Conservation (phyloP, 805 yeast genomes). For the Cyberlindnera meyerae region DNA sequence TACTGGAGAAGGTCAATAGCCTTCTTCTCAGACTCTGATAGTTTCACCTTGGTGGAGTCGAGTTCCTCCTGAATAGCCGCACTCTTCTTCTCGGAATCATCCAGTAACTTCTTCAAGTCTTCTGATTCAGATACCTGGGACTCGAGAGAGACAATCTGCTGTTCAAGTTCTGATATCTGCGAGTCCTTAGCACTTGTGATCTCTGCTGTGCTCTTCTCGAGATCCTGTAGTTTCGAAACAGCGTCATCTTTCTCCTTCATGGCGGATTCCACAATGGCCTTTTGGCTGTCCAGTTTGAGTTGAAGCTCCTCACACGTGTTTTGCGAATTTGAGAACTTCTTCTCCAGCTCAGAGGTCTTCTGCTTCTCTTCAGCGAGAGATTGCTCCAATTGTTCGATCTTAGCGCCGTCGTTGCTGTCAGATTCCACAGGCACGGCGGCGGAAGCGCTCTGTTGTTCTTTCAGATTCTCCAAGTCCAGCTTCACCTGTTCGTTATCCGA, state of each 20-base stretch:
- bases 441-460: neutral
- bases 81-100: neutral
- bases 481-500: slow-evolving; percentile 10
- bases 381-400: neutral
- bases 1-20: too few species aligned
- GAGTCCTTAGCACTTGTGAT: neutral
- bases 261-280: slow-evolving; percentile 1
- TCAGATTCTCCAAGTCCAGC: slow-evolving; percentile 3
- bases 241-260: slow-evolving; percentile 7
- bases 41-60: too few species aligned
- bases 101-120: neutral
- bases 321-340: slow-evolving; percentile 9
- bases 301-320: slow-evolving; percentile 10
- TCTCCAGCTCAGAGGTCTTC: slow-evolving; percentile 3
- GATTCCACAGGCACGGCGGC: neutral
- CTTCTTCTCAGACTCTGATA: too few species aligned
- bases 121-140: neutral
- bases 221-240: neutral
- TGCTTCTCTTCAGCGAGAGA: neutral
- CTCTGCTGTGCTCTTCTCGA: neutral
- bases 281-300: slow-evolving; percentile 8
- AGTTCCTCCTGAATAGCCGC: too few species aligned
- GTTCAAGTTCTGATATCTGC: slow-evolving; percentile 2
- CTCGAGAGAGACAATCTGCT: neutral
- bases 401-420: neutral